Base-by-base conservation (phyloP, 352 stramenopile genomes). In the Phytophthora citrophthora region DNA sequence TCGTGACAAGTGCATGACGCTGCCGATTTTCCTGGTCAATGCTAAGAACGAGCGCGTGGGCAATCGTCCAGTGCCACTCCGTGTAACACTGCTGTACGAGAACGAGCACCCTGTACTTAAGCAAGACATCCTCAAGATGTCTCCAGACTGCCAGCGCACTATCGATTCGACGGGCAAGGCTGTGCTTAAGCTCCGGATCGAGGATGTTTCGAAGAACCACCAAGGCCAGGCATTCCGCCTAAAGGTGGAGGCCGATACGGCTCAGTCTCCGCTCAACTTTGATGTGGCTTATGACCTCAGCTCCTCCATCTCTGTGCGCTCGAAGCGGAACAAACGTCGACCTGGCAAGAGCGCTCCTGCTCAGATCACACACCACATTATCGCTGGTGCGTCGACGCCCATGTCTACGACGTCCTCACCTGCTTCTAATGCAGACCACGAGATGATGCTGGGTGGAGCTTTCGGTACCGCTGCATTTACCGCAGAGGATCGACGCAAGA, bases 141-240 rank as follows among this genome's bases (percentile, higher is more conserved):
- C 78, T 2, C 87, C 77, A 18, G 89, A 91, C 67, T 97, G 75
- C 49, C 83, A 90, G 65, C 90, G 81, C 43, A 93, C 83, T 49
- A 97, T 97, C 36, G 87, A 96, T 61, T 81, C 81, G 38, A 84
- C 81, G 0, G 93, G 91, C 2, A 93, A 92, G 20, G 83, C 88
- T 6, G 71, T 88, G 43, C 69, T 99, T 5, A 92, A 95, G 48
- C 79, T 98, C 36, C 86, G 96, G 15, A 97, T 99, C 20, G 91
- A 98, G 62, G 96, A 99, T 68, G 94, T 99, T 29, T 98, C 89
- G 3, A 98, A 98, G 77, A 99, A 98, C 81, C 95, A 98, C 65
- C 96, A 99, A 69, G 93, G 92, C 34, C 93, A 98, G 72, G 86
- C 87, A 7, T 98, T 99, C 68, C 77, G 86, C 7, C 74, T 98